Percentiles rank a stretch among this genome's conserved stretches.
Conservation (phyloP, 2,329 filamentous ascomycete species). For the Magnaporthiopsis incrustans region DNA sequence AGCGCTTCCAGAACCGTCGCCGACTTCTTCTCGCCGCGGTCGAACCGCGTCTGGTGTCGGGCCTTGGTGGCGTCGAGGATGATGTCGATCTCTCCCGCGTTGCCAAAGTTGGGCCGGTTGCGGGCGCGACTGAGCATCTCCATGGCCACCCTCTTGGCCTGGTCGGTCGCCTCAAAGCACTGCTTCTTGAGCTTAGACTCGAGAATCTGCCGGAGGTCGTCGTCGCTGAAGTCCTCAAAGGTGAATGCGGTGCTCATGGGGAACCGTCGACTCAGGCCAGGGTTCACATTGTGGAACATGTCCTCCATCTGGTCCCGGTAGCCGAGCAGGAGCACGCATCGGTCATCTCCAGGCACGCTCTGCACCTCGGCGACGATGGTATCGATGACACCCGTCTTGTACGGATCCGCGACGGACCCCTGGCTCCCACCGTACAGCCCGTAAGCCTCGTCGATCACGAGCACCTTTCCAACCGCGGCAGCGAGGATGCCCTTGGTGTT, state of each 20-base stretch:
- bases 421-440: conserved; percentile 41
- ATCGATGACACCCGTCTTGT: conserved; percentile 59
- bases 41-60: conserved; percentile 22
- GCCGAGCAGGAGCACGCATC: conserved; percentile 63
- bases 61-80: conserved; percentile 50
- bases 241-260: conserved; percentile 53
- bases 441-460: conserved; percentile 77
- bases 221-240: conserved; percentile 60
- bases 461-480: conserved; percentile 60
- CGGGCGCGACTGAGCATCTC: conserved; percentile 54
- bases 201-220: conserved; percentile 51
- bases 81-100: conserved; percentile 68
- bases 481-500: conserved; percentile 66
- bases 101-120: conserved; percentile 60
- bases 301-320: conserved; percentile 62
- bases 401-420: conserved; percentile 29
- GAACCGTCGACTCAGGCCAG: conserved; percentile 60
- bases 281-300: conserved; percentile 70
- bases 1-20: conserved; percentile 20
- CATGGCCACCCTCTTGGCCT: conserved; percentile 45
- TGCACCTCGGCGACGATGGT: conserved; percentile 70
- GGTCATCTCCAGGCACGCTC: conserved; percentile 59
- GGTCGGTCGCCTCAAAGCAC: conserved; percentile 41
- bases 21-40: conserved; percentile 15
- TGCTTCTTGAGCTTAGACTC: conserved; percentile 52